Percentiles rank a stretch among this genome's conserved stretches.
These are phyloP conservation scores for Sphagnum contortum DNA, from an alignment of 225 moss, liverwort and hornwort species.

Conservation along the genomic window DNA sequence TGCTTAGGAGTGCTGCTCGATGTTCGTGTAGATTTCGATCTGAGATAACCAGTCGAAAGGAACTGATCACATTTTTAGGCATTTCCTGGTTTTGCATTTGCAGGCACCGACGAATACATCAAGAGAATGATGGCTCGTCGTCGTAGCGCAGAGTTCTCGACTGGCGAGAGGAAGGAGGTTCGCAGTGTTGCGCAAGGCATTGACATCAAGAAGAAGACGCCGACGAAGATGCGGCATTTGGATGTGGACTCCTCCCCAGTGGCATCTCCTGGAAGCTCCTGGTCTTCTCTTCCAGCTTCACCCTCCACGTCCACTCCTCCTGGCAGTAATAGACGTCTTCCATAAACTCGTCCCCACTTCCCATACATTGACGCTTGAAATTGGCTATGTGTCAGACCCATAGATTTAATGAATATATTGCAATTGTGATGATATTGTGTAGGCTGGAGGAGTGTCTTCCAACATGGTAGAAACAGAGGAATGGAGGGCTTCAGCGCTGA, in stretches of 20 bases:
- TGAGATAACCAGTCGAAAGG: background rate
- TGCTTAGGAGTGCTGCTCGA: background rate
- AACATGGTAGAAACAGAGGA: conserved; percentile 37
- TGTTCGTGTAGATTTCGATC: background rate
- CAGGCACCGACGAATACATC: conserved; percentile 32
- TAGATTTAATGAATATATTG: background rate
- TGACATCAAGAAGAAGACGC: conserved; percentile 33
- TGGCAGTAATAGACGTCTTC: background rate
- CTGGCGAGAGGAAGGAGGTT: conserved; percentile 25
- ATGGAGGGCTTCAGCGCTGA: conserved; percentile 33
- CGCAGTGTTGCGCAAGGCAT: conserved; percentile 54
- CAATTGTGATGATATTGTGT: background rate
- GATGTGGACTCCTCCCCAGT: conserved; percentile 30
- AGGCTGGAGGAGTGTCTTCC: conserved; percentile 51
- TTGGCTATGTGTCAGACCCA: background rate
- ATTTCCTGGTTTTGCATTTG: background rate
- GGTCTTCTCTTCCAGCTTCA: conserved; percentile 40
- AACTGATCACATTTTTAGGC: background rate
- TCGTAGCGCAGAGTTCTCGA: conserved; percentile 43
- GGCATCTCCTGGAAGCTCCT: conserved; percentile 35
- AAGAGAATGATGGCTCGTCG: conserved; percentile 55
- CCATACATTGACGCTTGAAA: background rate
- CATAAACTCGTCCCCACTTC: background rate
- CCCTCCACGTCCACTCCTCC: conserved; percentile 34
- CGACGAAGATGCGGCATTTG: conserved; percentile 37